Conservation (phyloP, 495 filamentous ascomycete species). For the Tuber microsphaerosporum region DNA sequence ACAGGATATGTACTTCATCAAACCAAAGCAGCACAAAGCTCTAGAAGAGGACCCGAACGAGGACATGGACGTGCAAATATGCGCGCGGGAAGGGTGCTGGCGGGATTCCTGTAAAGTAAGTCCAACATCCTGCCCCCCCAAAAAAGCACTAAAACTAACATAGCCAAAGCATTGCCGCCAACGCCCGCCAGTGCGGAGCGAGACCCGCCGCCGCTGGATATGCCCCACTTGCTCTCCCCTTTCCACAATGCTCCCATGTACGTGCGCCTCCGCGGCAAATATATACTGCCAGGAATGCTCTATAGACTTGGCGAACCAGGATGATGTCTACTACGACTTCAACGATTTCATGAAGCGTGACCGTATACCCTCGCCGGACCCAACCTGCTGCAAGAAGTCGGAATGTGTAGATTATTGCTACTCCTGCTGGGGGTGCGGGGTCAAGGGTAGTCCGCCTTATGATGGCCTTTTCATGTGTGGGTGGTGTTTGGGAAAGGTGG, state of each 20-base stretch:
- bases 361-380: not conserved
- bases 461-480: not conserved
- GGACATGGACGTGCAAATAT: not conserved
- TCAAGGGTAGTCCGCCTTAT: not conserved
- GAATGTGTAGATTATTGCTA: not conserved
- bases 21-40: not conserved
- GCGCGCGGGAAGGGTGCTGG: not conserved
- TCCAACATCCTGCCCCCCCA: not conserved
- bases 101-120: not conserved
- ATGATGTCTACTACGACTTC: not conserved
- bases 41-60: not conserved
- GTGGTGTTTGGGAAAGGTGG: not conserved
- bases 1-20: not conserved
- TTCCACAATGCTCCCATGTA: not conserved
- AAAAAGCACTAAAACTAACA: not conserved
- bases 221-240: not conserved
- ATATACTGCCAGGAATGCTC: not conserved
- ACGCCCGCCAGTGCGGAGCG: not conserved
- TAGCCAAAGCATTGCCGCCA: not conserved
- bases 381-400: not conserved
- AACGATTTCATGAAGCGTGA: not conserved
- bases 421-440: not conserved
- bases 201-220: not conserved
- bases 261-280: not conserved
- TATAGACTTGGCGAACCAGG: not conserved